Evolutionary conservation across 495 filamentous ascomycete genomes (phyloP), one percentile per base, ranked within the genome.

Genomic region (Poronia punctata): DNA sequence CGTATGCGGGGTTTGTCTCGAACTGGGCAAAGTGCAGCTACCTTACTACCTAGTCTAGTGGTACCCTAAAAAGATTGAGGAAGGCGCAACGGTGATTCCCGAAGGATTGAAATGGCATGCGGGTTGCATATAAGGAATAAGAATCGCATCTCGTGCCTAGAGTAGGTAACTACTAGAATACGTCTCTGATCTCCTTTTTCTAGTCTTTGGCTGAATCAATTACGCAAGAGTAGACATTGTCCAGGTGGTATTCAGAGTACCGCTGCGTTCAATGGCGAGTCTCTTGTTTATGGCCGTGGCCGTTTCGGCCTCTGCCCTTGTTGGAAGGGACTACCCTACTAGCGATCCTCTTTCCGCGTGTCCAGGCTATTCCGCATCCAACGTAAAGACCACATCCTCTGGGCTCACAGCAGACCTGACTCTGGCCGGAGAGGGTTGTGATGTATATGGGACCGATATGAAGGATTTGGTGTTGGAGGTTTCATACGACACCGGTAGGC

Each of bases 401-500:
- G 65, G 71, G 7, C 61, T 83, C 15, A 79, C 71, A 3, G 85
- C 83, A 0, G 76, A 84, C 33, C 65, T 93, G 55, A 72, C 49
- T 14, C 65, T 90, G 2, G 80, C 82, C 9, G 83, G 83, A 0
- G 50, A 70, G 19, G 68, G 75, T 16, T 92, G 86, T 55, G 78
- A 86, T 61, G 70, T 71, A 4, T 88, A 86, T 49, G 83, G 84
- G 12, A 68, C 67, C 2, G 86, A 92, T 51, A 36, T 92, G 43
- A 53, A 66, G 30, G 67, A 79, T 26, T 61, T 92, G 48, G 79
- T 69, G 43, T 61, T 90, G 33, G 63, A 79, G 22, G 84, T 89
- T 26, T 80, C 82, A 20, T 88, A 88, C 47, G 80, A 90, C 53
- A 80, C 76, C 5, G 74, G 84, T 88, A 51, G 60, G 75, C 70